A percentile compares a stretch with the other conserved stretches of the same genome.
Evolutionary conservation across 805 yeast genomes (phyloP).

Genomic region (Starmerella geochares): DNA sequence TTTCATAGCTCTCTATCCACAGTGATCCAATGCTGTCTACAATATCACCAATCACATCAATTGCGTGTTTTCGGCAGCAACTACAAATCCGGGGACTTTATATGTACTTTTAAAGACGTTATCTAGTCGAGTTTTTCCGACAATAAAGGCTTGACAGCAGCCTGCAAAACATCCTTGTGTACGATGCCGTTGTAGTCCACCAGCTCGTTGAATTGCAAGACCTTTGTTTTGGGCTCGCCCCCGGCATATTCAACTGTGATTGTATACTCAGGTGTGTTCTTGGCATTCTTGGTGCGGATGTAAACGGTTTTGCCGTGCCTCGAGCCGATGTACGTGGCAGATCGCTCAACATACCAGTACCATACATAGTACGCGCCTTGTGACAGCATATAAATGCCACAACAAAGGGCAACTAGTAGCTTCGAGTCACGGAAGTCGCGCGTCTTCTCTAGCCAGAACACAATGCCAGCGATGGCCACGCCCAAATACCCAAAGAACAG

Average conservation of each 20-base stretch:
- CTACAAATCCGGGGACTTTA: too few species aligned
- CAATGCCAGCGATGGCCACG: constrained; percentile 19
- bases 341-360: constrained; percentile 16
- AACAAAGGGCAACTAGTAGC: constrained; percentile 11
- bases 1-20: too few species aligned
- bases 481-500: constrained; percentile 19
- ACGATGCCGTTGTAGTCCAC: constrained; percentile 14
- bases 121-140: not conserved
- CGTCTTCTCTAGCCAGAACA: constrained; percentile 20
- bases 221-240: not conserved
- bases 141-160: not conserved
- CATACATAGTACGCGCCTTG: constrained; percentile 17
- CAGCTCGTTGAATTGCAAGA: constrained; percentile 10
- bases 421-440: constrained; percentile 17
- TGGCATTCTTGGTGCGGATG: constrained; percentile 15
- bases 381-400: constrained; percentile 16
- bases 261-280: constrained; percentile 8
- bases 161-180: not conserved
- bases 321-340: constrained; percentile 21
- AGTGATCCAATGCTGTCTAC: too few species aligned
- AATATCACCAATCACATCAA: too few species aligned
- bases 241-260: constrained; percentile 3
- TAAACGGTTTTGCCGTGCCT: constrained; percentile 14
- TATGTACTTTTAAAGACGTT: too few species aligned
- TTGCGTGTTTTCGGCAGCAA: too few species aligned